Base-by-base conservation (phyloP, 345 rosid species). In the Capsella bursapastoris region DNA sequence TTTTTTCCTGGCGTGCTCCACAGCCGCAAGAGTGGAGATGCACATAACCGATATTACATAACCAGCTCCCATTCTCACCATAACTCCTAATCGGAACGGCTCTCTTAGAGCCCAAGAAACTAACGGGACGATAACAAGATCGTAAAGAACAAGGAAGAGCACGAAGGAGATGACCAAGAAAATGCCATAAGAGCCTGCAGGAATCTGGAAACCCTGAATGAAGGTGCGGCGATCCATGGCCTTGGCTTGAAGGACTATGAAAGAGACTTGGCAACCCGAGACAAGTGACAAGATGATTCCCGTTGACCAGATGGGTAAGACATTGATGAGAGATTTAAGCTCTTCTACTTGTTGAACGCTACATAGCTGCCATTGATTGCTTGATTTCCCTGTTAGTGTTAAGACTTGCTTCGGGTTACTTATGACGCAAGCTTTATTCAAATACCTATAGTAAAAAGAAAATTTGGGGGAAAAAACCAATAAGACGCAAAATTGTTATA, bases 271-370 rank as follows among this genome's bases (percentile, higher is more conserved):
- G 51, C 48, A 16, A 29, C 72, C n/a, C n/a, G 68, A 75, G 27
- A 85, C 58, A 45, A 68, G 75, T 14, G 81, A 50, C 7, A 73
- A 8, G 53, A 88, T 77, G 10, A 85, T 83, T 38, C 87, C 88
- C 2, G 89, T 75, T 8, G 90, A 85, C 86, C 89, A 86, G 1
- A 89, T 59, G 0, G 87, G 89, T 10, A 84, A 40, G 28, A 89
- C 68, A 34, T 44, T 81, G 37, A 89, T 71, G 4, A 89, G 69
- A 53, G 85, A 78, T 79, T 89, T 89, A 29, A 89, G 71, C 55
- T 84, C 89, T 70, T 87, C 91, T 8, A 85, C 91, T 84, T 85
- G 89, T 60, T 87, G 83, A 2, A 80, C 66, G 0, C 84, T 84
- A 72, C 88, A 89, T n/a, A 84, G 83, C 50, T 71, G 83, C 91